Percentiles rank a stretch among this genome's conserved stretches.
These are phyloP conservation scores for Bryopsis sp. DNA, from an alignment of 139 green algal species.

Conservation along the genomic window DNA sequence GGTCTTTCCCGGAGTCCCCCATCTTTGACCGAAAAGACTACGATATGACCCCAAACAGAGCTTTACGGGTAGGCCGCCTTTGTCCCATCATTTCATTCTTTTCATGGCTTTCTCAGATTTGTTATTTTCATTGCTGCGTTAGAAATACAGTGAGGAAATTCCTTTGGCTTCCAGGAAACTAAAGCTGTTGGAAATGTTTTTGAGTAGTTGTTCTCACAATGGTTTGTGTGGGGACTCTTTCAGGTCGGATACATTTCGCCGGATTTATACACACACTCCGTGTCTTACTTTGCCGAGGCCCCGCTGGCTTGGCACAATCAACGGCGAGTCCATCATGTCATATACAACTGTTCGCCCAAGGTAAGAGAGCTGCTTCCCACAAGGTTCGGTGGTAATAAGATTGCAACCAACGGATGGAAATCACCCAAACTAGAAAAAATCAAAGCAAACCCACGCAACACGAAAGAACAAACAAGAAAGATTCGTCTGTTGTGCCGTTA, in stretches of 20 bases:
- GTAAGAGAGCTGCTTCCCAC: not conserved
- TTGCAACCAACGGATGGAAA: not conserved
- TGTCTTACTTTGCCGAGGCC: constrained; percentile 94
- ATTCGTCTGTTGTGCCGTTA: too few species aligned
- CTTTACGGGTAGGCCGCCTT: constrained; percentile 26
- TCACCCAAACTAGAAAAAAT: not conserved
- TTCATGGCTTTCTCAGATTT: too few species aligned
- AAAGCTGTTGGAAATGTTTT: not conserved
- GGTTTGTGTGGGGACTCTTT: constrained; percentile 15
- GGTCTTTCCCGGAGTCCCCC: constrained; percentile 37
- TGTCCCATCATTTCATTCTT: too few species aligned
- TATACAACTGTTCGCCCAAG: constrained; percentile 47
- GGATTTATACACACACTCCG: constrained; percentile 91
- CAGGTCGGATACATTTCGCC: constrained; percentile 89
- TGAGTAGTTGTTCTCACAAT: not conserved
- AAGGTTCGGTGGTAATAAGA: not conserved
- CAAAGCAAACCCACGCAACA: too few species aligned
- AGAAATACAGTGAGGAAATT: too few species aligned
- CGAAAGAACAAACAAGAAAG: too few species aligned
- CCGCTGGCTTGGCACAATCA: constrained; percentile 68
- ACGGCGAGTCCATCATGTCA: constrained; percentile 29
- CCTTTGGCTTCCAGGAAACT: not conserved
- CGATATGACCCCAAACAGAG: constrained; percentile 14
- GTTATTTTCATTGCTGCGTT: not conserved
- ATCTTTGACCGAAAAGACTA: constrained; percentile 21